phyloP scores from a whole-genome alignment of 2,329 filamentous ascomycete genomes.

The Scedosporium dehoogii region DNA sequence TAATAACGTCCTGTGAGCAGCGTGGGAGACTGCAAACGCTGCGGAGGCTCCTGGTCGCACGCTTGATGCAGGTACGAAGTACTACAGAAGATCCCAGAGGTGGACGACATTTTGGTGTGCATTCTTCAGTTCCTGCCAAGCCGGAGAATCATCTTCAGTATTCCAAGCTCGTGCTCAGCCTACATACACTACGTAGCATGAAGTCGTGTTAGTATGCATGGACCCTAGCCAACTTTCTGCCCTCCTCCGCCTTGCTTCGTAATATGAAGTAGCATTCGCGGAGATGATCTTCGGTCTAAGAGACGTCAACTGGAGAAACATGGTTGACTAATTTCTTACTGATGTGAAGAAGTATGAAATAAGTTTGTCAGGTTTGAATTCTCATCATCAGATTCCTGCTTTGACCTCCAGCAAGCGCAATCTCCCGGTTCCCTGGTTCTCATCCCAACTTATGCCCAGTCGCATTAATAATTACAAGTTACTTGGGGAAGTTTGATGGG shows the following conservation, averaged over 20 bases:
- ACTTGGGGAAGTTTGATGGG: no score
- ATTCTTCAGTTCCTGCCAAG: neutral
- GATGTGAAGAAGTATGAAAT: neutral
- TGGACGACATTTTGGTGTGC: neutral
- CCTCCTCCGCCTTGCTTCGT: no score
- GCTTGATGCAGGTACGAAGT: neutral
- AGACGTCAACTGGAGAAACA: no score
- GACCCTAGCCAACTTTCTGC: no score
- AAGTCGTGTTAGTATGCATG: no score
- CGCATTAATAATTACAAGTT: no score
- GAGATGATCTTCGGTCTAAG: no score
- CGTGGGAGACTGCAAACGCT: no score
- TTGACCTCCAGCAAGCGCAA: neutral
- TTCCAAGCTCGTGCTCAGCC: neutral
- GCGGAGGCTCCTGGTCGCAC: neutral
- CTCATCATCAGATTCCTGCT: neutral
- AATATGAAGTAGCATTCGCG: no score
- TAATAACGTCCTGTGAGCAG: no score
- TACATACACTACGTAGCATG: no score
- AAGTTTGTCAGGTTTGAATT: neutral
- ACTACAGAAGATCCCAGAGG: neutral
- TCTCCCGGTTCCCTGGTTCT: neutral
- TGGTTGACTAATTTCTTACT: neutral
- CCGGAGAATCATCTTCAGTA: neutral
- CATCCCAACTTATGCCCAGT: neutral